Base-by-base conservation (phyloP, 2,329 filamentous ascomycete species). In the Teratosphaeria pseudoeucalypti region DNA sequence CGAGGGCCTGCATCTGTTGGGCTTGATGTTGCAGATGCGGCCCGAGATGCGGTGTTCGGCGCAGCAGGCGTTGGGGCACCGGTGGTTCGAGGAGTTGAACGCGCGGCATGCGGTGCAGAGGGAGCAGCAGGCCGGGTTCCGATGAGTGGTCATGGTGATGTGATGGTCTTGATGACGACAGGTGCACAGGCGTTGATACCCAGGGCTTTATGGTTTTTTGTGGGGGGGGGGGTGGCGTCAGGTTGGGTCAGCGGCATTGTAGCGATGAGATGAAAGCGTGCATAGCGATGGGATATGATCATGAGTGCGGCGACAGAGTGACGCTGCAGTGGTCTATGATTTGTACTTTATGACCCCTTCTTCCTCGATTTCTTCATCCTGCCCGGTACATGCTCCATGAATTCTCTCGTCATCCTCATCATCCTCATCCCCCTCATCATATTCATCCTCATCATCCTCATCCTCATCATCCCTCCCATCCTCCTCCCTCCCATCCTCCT, bases 1-100 rank as follows among this genome's bases (percentile, higher is more conserved):
- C 19, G 79, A 88, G 11, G 94, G 92, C 9, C 85, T 99, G 68
- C 91, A 96, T 71, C 79, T 99, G 55, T 80, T 99, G 64, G 86
- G 88, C 69, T 83, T 88, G 62, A 95, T 99, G 90, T 83, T 99
- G 34, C 92, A 97, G 73, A 79, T 97, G 58, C 84, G 92, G 34
- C 94, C 94, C 0, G 94, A 99, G 75, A 85, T 95, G 75, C 85
- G 94, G 58, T 89, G 96, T 71, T 92, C 88, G 67, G 94, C 94
- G 1, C 81, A 86, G 57, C 90, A 95, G 63, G 92, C 94, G 3
- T 79, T 97, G 49, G 82, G 87, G 66, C 94, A 99, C 73, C 89
- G 88, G 0, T 99, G 94, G 94, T 99, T 99, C 77, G 83, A 81
- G 63, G 89, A 92, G 67, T 74, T 91, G 43, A 49, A 49, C 11